These are phyloP conservation scores for Orbilia brochopaga DNA, from an alignment of 2,329 filamentous ascomycete genomes.

Conservation along the genomic window DNA sequence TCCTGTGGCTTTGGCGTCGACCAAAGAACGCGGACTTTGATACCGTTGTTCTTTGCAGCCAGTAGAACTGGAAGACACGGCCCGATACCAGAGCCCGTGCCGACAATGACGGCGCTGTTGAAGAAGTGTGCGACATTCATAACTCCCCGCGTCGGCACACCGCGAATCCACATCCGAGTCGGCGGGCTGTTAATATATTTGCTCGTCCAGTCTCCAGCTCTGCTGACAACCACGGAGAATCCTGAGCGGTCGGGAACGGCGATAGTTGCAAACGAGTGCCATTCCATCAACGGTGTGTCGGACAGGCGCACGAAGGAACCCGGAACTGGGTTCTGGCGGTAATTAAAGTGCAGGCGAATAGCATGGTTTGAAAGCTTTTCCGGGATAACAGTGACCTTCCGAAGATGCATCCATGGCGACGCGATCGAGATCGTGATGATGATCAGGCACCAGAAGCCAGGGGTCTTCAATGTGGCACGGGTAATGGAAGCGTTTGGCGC, in stretches of 20 bases:
- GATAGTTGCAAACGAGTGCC: conserved; percentile 78
- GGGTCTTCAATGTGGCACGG: conserved; percentile 60
- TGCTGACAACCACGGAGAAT: conserved; percentile 73
- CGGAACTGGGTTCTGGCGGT: conserved; percentile 65
- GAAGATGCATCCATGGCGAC: conserved; percentile 75
- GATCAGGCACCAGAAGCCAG: conserved; percentile 72
- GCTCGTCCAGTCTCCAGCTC: conserved; percentile 76
- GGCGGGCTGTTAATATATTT: conserved; percentile 69
- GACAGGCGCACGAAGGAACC: conserved; percentile 68
- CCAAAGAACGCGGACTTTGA: conserved; percentile 57
- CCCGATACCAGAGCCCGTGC: conserved; percentile 59
- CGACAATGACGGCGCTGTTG: conserved; percentile 57
- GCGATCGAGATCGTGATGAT: conserved; percentile 70
- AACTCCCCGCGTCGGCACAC: conserved; percentile 63
- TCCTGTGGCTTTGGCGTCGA: conserved; percentile 56
- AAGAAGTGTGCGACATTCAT: conserved; percentile 58
- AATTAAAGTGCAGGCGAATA: conserved; percentile 71
- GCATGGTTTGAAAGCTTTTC: conserved; percentile 75
- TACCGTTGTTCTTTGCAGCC: conserved; percentile 54
- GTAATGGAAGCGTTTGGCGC: conserved; percentile 52
- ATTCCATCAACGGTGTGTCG: conserved; percentile 70
- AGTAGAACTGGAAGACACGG: conserved; percentile 57
- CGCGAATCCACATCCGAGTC: conserved; percentile 70
- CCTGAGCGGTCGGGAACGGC: conserved; percentile 65
- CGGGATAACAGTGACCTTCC: conserved; percentile 69